phyloP scores from a whole-genome alignment of 164 flowering plant species.

The Piper longum region DNA sequence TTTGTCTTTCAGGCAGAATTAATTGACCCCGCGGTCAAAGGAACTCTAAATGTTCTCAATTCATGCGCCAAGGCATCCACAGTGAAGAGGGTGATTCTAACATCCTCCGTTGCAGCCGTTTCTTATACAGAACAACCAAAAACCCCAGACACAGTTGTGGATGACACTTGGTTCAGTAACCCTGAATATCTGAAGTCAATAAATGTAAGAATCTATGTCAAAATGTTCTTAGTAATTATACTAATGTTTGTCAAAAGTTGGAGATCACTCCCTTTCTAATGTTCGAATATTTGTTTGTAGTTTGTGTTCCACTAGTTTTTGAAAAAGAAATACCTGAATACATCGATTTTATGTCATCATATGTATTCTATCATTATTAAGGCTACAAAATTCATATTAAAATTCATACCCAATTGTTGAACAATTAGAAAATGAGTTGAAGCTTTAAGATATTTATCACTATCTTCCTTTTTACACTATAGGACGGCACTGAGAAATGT shows the following conservation, averaged over 20 bases:
- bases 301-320: too few relatives aligned
- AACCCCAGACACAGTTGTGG: constrained; percentile 38
- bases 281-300: background rate
- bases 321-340: too few relatives aligned
- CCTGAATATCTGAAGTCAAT: constrained; percentile 21
- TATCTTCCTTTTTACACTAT: too few relatives aligned
- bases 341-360: too few relatives aligned
- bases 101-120: constrained; percentile 53
- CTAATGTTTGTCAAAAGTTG: too few relatives aligned
- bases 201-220: constrained; percentile 6
- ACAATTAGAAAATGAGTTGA: too few relatives aligned
- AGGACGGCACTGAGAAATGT: too few relatives aligned
- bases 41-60: constrained; percentile 49
- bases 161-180: constrained; percentile 52
- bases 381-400: too few relatives aligned
- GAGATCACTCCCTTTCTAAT: background rate
- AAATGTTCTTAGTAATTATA: too few relatives aligned
- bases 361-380: too few relatives aligned
- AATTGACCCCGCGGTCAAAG: constrained; percentile 51
- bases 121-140: constrained; percentile 19
- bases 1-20: constrained; percentile 31
- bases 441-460: too few relatives aligned
- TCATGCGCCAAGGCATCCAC: constrained; percentile 37
- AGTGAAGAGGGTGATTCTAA: constrained; percentile 39
- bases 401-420: too few relatives aligned